Evolutionary conservation across 192 early-diverging fungal genomes (phyloP).

Genomic region (Piromyces sp.): DNA sequence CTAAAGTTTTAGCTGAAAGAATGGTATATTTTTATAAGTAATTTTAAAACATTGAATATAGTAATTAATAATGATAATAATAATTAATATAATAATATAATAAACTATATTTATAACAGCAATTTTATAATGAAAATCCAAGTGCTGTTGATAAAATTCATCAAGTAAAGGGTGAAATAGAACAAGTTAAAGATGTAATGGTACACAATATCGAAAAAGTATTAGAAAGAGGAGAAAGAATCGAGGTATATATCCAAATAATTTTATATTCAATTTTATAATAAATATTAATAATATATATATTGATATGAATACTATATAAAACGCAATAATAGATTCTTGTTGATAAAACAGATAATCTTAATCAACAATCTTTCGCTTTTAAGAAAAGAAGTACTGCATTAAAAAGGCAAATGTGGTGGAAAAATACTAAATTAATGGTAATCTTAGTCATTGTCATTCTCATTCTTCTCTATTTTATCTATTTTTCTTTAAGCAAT

Average conservation of each 20-base stretch:
- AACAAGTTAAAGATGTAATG: conserved; percentile 89
- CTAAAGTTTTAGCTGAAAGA: conserved; percentile 54
- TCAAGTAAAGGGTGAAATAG: conserved; percentile 75
- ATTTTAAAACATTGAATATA: neutral
- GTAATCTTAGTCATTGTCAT: conserved; percentile 38
- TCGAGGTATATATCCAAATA: neutral
- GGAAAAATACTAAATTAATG: conserved; percentile 81
- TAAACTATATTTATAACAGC: neutral
- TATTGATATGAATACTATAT: too few relatives aligned
- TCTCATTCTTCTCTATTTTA: conserved; percentile 17
- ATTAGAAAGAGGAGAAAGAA: neutral
- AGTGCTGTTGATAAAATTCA: conserved; percentile 45
- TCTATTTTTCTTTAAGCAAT: neutral
- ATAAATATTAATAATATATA: too few relatives aligned
- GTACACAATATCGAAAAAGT: conserved; percentile 70
- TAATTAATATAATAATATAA: too few relatives aligned
- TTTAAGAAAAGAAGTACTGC: conserved; percentile 76
- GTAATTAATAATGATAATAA: neutral
- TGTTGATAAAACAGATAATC: conserved; percentile 73
- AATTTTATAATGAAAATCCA: neutral
- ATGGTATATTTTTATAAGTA: conserved; percentile 65
- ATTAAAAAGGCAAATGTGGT: conserved; percentile 72
- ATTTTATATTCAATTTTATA: too few relatives aligned
- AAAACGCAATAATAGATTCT: conserved; percentile 51
- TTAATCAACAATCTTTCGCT: conserved; percentile 75